A percentile compares a stretch with the other conserved stretches of the same genome.
These are phyloP conservation scores for Citrus sinensis DNA, from an alignment of 345 rosid genomes.

Conservation along the genomic window DVS_A1.0 CM039169.1:30238001-30238500, in stretches of 20 bases:
- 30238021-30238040: constrained; percentile 38
- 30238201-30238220: constrained; percentile 13
- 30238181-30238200: not conserved
- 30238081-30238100: not conserved
- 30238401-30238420: not conserved
- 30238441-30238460: not conserved
- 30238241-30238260: not conserved
- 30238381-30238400: not conserved
- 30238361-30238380: not conserved
- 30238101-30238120: not conserved
- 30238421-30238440: not conserved
- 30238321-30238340: not conserved
- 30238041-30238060: constrained; percentile 4
- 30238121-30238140: not conserved
- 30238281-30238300: too few relatives aligned
- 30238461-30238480: not conserved
- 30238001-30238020: constrained; percentile 68
- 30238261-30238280: not conserved
- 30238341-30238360: not conserved
- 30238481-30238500: not conserved
- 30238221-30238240: constrained; percentile 1
- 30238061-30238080: not conserved
- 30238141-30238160: constrained; percentile 15
- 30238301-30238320: too few relatives aligned
- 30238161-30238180: not conserved